Evolutionary conservation across 129 eudicot genomes (phyloP), one percentile per base, ranked within the genome.

Genomic region (Chrysanthemum seticuspe): DNA sequence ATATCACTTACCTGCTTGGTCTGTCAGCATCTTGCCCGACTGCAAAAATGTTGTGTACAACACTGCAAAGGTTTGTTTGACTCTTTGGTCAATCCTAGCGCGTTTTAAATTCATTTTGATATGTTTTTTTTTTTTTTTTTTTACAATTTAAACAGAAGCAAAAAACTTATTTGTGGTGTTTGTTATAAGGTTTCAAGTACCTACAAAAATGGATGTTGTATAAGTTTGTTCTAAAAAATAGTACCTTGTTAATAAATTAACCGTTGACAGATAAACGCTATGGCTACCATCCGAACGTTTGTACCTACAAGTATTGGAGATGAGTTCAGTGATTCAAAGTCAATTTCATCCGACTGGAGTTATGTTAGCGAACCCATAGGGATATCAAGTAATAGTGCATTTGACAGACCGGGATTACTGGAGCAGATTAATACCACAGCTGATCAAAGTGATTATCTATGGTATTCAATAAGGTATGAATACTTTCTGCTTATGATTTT

Each of bases 1-100:
- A 25, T 91, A 95, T 81, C 76, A 66, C 50, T 63, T 95, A 78
- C 99, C 99, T 13, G 97, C 96, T 15, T 95, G 97, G 99, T 95
- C 99, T 54, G 99, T 95, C 72, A 95, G 97, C 95, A 91, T 95
- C 90, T 86, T 95, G 85, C 93, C 97, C 51, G 99, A 95, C 86
- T 95, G 99, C 91, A 95, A 95, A 72, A 95, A 83, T 79, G 99
- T 95, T 11, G 97, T 61, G 25, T 83, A 90, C 62, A 91, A 95
- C 47, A 83, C 99, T 56, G 99, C 97, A 49, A 88, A 91, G 97
- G 99, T 95, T 78, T 2, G 85, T 18, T 55, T 76, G 75, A 11
- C 50, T 67, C 65, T 56, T 19, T 47, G 45, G 60, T 63, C 76
- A 70, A 71, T 16, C 69, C n/a, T 71, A 27, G 10, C 13, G 2